Base-by-base conservation (phyloP, 78 protist species). In the Protostelium mycophagum region DNA sequence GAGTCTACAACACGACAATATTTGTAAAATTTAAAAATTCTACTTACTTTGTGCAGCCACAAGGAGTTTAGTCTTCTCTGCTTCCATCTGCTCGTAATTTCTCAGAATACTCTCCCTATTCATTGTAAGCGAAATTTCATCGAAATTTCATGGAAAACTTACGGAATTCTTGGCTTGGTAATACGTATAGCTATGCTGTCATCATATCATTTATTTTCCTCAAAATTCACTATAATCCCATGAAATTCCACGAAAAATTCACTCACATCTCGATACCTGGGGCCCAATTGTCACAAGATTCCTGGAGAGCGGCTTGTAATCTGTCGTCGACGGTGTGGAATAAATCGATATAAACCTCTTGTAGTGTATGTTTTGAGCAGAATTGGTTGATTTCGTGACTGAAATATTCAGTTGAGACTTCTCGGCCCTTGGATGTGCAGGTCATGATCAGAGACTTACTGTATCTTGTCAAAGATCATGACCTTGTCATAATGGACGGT, bases 301-400 rank as follows among this genome's bases (percentile, higher is more conserved):
- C 83, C 1, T 90, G 93, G 38, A 90, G 73, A 0, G 86, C 90
- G 34, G 38, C 28, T 10, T 16, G 5, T 31, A 94, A 35, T 9
- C 63, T 36, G 28, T 94, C 96, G 88, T 94, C 96, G 0, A 94
- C 36, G 0, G 84, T 83, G 88, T 94, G 93, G 31, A 94, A 94
- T 38, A 36, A 16, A 23, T 94, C 94, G 1, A 87, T 91, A 93
- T 91, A 94, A 16, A 94, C 94, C 34, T 93, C 93, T 23, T 94
- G 96, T 34, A 94, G 91, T 0, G 96, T 85, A 91, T 94, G 96
- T 31, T 34, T 16, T 23, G 92, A 88, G 90, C 96, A 94, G 88
- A 94, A 94, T 91, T 94, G 94, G 73, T 94, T 94, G 85, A 94
- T 88, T 83, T 91, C 94, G 88, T 94, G 96, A 85, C 73, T 51